These are phyloP conservation scores for Pseudoscleropodium purum DNA, from an alignment of 225 moss, liverwort and hornwort species.

Conservation along the genomic window DNA sequence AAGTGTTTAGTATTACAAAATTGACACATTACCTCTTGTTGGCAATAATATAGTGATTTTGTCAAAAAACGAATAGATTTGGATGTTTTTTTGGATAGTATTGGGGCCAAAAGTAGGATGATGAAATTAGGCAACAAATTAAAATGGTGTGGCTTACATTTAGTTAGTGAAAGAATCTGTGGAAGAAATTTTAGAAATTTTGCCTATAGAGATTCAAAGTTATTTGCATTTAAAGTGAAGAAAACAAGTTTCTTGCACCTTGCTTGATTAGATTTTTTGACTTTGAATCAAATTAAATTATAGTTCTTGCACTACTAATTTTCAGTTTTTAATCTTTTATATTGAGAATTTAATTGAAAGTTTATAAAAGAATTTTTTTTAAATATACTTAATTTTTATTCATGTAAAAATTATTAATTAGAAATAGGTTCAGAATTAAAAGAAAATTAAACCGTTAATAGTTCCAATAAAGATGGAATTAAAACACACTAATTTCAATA, in stretches of 20 bases:
- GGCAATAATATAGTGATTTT: too few species aligned
- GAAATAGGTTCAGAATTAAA: background rate
- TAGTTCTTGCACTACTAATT: background rate
- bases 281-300: background rate
- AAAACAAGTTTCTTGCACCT: background rate
- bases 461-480: background rate
- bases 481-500: background rate
- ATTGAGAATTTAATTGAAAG: background rate
- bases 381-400: background rate
- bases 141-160: too few species aligned
- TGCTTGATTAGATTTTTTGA: background rate
- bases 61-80: too few species aligned
- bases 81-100: too few species aligned
- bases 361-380: background rate
- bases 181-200: background rate
- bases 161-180: background rate
- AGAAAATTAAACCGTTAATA: background rate
- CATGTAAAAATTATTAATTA: background rate
- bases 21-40: too few species aligned
- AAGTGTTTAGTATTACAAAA: too few species aligned
- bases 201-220: rapidly evolving
- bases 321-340: background rate
- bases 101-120: too few species aligned
- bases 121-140: too few species aligned
- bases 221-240: background rate